Conservation (phyloP, 2,329 filamentous ascomycete species). For the Penicillium sclerotiorum region DNA sequence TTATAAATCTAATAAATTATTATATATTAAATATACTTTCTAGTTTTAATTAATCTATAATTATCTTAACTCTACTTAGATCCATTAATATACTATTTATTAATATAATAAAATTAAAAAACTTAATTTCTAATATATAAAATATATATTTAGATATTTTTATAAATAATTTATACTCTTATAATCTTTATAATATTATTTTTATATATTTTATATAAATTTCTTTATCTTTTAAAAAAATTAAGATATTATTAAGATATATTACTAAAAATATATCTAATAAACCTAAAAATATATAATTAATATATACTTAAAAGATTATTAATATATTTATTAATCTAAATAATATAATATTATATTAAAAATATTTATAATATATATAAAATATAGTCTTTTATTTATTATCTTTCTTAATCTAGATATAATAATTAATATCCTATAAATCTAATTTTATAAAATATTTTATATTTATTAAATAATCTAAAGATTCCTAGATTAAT, state of each 20-base stretch:
- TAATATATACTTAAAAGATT: not conserved
- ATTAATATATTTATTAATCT: not conserved
- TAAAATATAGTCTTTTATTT: conserved; percentile 6
- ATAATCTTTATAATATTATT: not conserved
- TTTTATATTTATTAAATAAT: not conserved
- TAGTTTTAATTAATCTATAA: not conserved
- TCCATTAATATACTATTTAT: not conserved
- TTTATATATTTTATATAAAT: not conserved
- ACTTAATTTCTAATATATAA: conserved; percentile 1
- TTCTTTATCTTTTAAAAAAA: not conserved
- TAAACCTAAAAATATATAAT: not conserved
- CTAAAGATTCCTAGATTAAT: not conserved
- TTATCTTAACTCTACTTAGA: not conserved
- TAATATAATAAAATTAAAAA: conserved; percentile 1
- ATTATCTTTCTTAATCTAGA: conserved; percentile 5
- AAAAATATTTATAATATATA: not conserved
- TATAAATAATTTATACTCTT: conserved; percentile 2
- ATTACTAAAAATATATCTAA: conserved; percentile 1
- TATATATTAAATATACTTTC: not conserved
- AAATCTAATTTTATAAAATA: conserved; percentile 4
- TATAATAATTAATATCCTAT: conserved; percentile 1
- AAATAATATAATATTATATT: not conserved
- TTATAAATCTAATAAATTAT: not conserved
- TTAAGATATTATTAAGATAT: not conserved
- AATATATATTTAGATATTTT: conserved; percentile 2